Base-by-base conservation (phyloP, 129 eudicot species). In the Chrysanthemum makinoi region DNA sequence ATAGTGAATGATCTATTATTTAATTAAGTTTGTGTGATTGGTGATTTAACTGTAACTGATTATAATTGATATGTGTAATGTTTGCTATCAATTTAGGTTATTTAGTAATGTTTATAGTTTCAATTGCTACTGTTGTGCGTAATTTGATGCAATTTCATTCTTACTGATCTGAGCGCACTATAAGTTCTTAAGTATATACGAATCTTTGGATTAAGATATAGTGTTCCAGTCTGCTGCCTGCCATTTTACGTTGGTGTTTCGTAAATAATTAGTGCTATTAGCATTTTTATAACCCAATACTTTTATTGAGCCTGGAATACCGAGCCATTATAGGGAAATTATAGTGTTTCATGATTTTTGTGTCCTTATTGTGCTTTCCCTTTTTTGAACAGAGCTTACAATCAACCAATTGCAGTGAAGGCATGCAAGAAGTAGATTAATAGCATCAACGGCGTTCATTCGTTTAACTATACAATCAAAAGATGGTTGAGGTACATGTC, bases 401-500 rank as follows among this genome's bases (percentile, higher is more conserved):
- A 13, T 44, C 52, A 12, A 6, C 58, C 15, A 43, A 17, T 44
- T 63, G 52, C 7, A 14, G 18, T 20, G 51, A 62, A 14, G 24
- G 43, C 55, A 51, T 15, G 44, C 67, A 17, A 10, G 54, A 22
- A 18, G 8, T 49, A 24, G n/a, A 50, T 61, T 4, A 19, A 16
- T 70, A 54, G 73, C 73, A 65, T 44, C 61, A 22, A 28, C 44
- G 68, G 11, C 67, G 16, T 66, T 22, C 12, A 8, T 46, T 47
- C 22, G 46, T 44, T 0, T n/a, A 43, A 26, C 16, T 61, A 16
- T 10, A 59, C 61, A 69, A 3, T 51, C 10, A 0, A 11, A 53
- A 71, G 50, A 77, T 77, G 81, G 76, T 77, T 10, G 81, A 77
- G 81, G 81, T 77, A 77, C 46, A 12, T 6, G 9, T 15, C 64